Conservation (phyloP, 176 grass and related monocot species). For the Tillandsia fasciculata region DNA sequence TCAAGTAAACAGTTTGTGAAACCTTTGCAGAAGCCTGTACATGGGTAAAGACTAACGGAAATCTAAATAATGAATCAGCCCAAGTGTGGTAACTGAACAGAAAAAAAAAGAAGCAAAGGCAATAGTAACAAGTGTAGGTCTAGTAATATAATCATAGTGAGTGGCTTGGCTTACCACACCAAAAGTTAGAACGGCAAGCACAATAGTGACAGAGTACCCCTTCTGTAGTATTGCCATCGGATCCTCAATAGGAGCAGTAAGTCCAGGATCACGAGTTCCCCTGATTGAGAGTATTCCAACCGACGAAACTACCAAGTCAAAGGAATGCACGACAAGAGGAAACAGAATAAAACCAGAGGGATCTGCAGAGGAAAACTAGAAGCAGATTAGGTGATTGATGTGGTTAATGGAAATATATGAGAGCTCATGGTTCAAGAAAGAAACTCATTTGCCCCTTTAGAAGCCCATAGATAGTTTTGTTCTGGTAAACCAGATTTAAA, state of each 20-base stretch:
- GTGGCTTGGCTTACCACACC: slow-evolving; percentile 72
- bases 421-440: not conserved
- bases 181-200: slow-evolving; percentile 85
- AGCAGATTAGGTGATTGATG: not conserved
- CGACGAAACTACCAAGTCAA: slow-evolving; percentile 97
- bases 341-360: slow-evolving; percentile 98
- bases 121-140: not conserved
- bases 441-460: not conserved
- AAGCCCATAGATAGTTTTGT: too few species aligned
- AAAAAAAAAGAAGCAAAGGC: not conserved
- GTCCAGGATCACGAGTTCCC: slow-evolving; percentile 68
- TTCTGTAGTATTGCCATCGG: slow-evolving; percentile 96
- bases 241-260: slow-evolving; percentile 61
- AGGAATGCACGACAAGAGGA: slow-evolving; percentile 97
- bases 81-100: not conserved
- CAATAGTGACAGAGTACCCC: slow-evolving; percentile 88
- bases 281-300: slow-evolving; percentile 93
- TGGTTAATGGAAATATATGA: not conserved
- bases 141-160: slow-evolving; percentile 3
- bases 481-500: too few species aligned
- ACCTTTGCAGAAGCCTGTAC: too few species aligned
- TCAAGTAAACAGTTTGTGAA: too few species aligned
- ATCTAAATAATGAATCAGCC: not conserved
- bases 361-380: slow-evolving; percentile 55
- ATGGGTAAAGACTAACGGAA: not conserved